Evolutionary conservation across 768 basidiomycete genomes (phyloP).

Genomic region (Cystofilobasidium capitatum): DNA sequence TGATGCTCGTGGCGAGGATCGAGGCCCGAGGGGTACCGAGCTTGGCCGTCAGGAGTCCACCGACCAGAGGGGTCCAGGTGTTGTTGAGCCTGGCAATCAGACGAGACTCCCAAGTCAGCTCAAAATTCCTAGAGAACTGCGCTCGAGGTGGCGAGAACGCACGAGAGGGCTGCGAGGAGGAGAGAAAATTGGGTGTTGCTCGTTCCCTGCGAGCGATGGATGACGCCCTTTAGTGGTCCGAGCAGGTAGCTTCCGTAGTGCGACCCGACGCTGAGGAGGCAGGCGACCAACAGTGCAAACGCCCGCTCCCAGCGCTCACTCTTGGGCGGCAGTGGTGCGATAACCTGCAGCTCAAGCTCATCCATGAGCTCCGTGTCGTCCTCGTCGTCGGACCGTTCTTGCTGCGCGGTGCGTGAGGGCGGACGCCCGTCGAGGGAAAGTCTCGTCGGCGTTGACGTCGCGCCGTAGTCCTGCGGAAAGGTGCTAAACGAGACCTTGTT

Average conservation of each 20-base stretch:
- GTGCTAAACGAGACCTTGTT: neutral
- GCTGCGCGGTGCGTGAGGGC: no score
- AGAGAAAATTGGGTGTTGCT: conserved; percentile 69
- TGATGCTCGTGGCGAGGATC: conserved; percentile 63
- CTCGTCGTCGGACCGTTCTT: neutral
- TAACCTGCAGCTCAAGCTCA: neutral
- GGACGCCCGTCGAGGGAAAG: neutral
- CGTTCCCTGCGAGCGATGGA: conserved; percentile 60
- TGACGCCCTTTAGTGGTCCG: conserved; percentile 49
- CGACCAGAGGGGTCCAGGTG: conserved; percentile 67
- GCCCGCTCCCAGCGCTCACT: conserved; percentile 16
- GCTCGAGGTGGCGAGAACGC: neutral
- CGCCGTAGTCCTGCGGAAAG: neutral
- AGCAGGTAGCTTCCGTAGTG: conserved; percentile 55
- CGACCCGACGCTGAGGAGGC: conserved; percentile 11
- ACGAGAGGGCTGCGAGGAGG: conserved; percentile 62
- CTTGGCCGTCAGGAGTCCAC: conserved; percentile 54
- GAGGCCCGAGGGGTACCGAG: conserved; percentile 63
- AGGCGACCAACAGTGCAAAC: conserved; percentile 24
- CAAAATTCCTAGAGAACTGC: neutral
- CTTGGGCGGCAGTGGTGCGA: neutral
- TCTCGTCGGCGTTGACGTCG: neutral
- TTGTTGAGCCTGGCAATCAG: conserved; percentile 47
- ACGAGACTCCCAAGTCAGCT: neutral
- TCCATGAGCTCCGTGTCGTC: neutral